Base-by-base conservation (phyloP, 75 land plant genomes). In the Picea sitchensis region DNA sequence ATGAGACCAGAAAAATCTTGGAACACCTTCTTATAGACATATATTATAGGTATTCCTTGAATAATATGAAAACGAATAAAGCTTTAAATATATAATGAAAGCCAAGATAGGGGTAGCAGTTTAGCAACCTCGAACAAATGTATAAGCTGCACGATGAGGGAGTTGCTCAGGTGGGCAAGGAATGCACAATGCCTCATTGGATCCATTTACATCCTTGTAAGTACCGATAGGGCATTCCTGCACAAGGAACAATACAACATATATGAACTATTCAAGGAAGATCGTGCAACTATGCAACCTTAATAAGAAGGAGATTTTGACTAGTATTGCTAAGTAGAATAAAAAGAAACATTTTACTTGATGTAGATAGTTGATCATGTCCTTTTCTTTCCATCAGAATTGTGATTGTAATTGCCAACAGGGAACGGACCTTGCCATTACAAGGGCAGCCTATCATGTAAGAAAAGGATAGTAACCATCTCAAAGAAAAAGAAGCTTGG, bases 161-260 rank as follows among this genome's bases (percentile, higher is more conserved):
- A 97, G 91, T 58, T 88, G 87, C 69, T 86, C 62, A 67, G 87
- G 63, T 57, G 98, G 95, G 61, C 99, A 97, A 1, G 79, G 82
- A 69, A 61, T 86, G 90, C 99, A 97, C 54, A 97, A 88, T 3
- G 80, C 11, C 76, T 60, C 76, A 80, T 91, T 91, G 69, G 92
- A 92, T 59, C 99, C 99, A 80, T 80, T 86, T 15, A 87, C 91
- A 90, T 94, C 90, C 84, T 97, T 97, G 82, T 87, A 97, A 15
- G 95, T 94, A 31, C 99, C 99, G 47, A 85, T 57, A 14, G 99
- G 99, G 71, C 99, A 97, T 84, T 97, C 99, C 99, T 96, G 84
- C 57, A 75, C 30, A 77, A 57, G 20, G 64, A n/a, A 30, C n/a
- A 21, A 75, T 18, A 17, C 58, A 38, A 41, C 17, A 38, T 38